Base-by-base conservation (phyloP, 768 basidiomycete genomes). In the Lactarius sp. region DNA sequence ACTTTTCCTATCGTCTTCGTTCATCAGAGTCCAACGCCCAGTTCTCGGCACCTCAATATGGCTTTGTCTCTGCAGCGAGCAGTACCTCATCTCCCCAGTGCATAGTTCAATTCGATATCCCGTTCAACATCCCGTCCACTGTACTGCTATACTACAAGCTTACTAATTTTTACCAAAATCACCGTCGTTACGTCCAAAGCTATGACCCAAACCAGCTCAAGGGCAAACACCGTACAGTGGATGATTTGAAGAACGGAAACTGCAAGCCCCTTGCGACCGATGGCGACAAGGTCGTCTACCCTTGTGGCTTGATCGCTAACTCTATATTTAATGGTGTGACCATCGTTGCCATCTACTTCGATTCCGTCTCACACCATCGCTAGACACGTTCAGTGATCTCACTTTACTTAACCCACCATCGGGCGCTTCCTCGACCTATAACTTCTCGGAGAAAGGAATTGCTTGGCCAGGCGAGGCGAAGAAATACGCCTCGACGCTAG, bases 111-210 rank as follows among this genome's bases (percentile, higher is more conserved):
- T 98, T 98, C 72, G 80, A 88, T 53, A 75, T 98, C 42, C 93
- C 94, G 8, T 85, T 85, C 58, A 83, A 91, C 71, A 78, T 99
- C 37, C 75, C 81, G 10, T 76, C 82, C 16, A 79, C 87, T 31
- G 89, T 98, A 13, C 85, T 99, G 70, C 79, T 98, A 68, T 99
- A 99, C 79, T 99, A 98, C 83, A 94, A 93, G 76, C 82, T 92
- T 73, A 93, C 91, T 53, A 94, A 94, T 78, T 96, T 95, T 78
- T 98, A 85, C 78, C 96, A 99, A 81, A 99, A 99, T 75, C 97
- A 99, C 73, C 87, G 97, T 39, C 85, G 97, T 72, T 99, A 98
- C 72, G 97, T 98, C 60, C 90, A 94, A 79, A 94, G 92, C 72
- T 76, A 92, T 49, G 84, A 94, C 71, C 80, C 87, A 13, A 79